A percentile compares a stretch with the other conserved stretches of the same genome.
Evolutionary conservation across 176 grass and related monocot species (phyloP).

Genomic region (Miscanthus lutarioriparius): DNA sequence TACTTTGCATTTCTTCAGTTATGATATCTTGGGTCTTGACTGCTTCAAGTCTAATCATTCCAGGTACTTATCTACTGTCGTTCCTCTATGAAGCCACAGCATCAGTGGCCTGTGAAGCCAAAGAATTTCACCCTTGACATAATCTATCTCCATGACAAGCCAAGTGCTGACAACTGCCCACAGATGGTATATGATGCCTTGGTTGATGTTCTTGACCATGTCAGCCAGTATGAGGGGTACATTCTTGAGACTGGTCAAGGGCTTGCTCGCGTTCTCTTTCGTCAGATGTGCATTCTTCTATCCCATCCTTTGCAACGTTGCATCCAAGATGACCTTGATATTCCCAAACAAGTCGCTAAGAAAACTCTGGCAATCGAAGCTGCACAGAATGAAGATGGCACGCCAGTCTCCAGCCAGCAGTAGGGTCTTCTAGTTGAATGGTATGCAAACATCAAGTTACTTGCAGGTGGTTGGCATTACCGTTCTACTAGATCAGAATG

Average conservation of each 20-base stretch:
- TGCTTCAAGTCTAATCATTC: background rate
- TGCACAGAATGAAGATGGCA: constrained; percentile 44
- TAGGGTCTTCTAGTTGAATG: constrained; percentile 25
- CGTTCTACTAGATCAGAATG: background rate
- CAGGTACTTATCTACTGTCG: constrained; percentile 95
- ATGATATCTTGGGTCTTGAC: constrained; percentile 7
- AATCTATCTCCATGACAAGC: constrained; percentile 91
- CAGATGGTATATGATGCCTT: constrained; percentile 85
- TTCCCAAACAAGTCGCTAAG: constrained; percentile 68
- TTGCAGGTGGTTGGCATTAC: background rate
- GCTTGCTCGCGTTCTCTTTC: constrained; percentile 67
- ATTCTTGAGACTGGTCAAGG: constrained; percentile 89
- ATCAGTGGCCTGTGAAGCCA: constrained; percentile 73
- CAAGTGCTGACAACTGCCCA: constrained; percentile 75
- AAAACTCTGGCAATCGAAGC: constrained; percentile 45
- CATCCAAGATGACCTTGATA: constrained; percentile 86
- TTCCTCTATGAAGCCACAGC: constrained; percentile 69
- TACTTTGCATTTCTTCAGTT: constrained; percentile 2
- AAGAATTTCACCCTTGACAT: constrained; percentile 92
- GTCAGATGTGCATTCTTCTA: constrained; percentile 73
- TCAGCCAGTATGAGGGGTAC: constrained; percentile 89
- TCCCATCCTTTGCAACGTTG: constrained; percentile 76
- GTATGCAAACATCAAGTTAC: constrained; percentile 27
- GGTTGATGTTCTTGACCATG: constrained; percentile 86
- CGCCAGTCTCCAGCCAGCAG: constrained; percentile 43